Evolutionary conservation across 208 protist genomes (phyloP).

Genomic region (Crithidia sp.): DNA sequence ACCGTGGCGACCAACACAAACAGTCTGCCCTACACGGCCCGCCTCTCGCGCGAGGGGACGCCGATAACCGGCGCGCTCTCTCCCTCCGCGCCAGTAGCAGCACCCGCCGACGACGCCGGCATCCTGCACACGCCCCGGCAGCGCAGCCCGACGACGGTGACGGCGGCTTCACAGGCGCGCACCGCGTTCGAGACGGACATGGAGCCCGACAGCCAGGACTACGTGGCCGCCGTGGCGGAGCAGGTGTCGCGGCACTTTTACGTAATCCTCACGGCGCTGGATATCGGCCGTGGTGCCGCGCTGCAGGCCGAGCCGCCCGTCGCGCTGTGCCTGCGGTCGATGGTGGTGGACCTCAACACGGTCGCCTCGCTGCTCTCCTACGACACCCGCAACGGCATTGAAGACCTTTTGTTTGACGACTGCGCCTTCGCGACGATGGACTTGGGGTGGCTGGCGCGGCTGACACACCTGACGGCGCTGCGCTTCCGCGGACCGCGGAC

Average conservation of each 20-base stretch:
- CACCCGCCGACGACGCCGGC: not conserved
- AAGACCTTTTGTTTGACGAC: slow-evolving; percentile 43
- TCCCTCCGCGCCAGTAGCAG: not conserved
- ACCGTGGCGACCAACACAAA: slow-evolving; percentile 19
- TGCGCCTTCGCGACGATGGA: slow-evolving; percentile 36
- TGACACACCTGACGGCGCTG: slow-evolving; percentile 22
- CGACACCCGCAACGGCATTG: slow-evolving; percentile 23
- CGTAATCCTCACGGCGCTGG: slow-evolving; percentile 26
- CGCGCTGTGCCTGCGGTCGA: slow-evolving; percentile 35
- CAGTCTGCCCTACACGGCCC: slow-evolving; percentile 17
- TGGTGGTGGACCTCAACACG: slow-evolving; percentile 34
- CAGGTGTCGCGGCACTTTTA: slow-evolving; percentile 33
- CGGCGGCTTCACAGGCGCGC: not conserved
- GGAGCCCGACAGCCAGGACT: slow-evolving; percentile 22
- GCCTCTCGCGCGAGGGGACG: slow-evolving; percentile 14
- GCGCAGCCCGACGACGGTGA: not conserved
- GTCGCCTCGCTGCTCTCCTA: slow-evolving; percentile 34
- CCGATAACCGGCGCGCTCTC: slow-evolving; percentile 1
- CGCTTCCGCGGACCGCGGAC: slow-evolving; percentile 32
- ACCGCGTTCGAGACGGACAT: not conserved
- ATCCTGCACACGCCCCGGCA: not conserved
- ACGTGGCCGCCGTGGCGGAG: slow-evolving; percentile 33
- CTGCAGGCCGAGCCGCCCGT: slow-evolving; percentile 18
- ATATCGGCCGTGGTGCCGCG: slow-evolving; percentile 36
- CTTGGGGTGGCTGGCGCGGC: slow-evolving; percentile 28